These are phyloP conservation scores for Pecoramyces ruminantium DNA, from an alignment of 192 early-diverging fungal species.

Conservation along the genomic window DNA sequence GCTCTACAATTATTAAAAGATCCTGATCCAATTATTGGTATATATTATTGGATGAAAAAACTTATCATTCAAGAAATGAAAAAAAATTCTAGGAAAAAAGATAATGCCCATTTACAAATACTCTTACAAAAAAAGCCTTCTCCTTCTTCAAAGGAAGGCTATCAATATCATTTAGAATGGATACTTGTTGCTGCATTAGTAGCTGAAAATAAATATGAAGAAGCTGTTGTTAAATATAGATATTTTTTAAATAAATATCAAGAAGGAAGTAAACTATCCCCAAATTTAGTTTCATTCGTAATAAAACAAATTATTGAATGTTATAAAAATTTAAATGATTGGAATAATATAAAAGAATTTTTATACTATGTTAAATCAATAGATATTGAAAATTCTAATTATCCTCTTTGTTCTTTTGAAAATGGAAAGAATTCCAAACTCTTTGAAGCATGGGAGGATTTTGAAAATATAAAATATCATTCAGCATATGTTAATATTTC, in stretches of 20 bases:
- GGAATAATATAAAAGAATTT: background rate
- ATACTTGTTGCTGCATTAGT: background rate
- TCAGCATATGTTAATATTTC: background rate
- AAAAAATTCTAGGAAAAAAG: background rate
- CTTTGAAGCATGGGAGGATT: background rate
- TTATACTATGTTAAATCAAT: background rate
- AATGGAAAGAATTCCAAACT: background rate
- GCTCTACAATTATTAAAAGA: conserved; percentile 5
- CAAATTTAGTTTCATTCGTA: background rate
- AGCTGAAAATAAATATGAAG: background rate
- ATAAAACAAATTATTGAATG: background rate
- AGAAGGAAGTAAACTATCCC: background rate
- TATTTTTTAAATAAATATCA: background rate
- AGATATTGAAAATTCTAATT: background rate
- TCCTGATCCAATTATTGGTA: conserved; percentile 10
- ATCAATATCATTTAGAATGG: conserved; percentile 5
- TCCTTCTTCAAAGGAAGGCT: background rate
- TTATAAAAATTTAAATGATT: background rate
- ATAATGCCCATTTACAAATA: background rate
- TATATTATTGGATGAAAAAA: conserved; percentile 8
- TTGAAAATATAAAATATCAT: background rate
- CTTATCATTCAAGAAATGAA: conserved; percentile 2
- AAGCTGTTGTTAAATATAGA: background rate
- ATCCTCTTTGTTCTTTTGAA: background rate
- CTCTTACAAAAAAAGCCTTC: background rate